Percentiles rank a stretch among this genome's conserved stretches.
Conservation (phyloP, 768 basidiomycete genomes). For the Lyophyllum decastes region DNA sequence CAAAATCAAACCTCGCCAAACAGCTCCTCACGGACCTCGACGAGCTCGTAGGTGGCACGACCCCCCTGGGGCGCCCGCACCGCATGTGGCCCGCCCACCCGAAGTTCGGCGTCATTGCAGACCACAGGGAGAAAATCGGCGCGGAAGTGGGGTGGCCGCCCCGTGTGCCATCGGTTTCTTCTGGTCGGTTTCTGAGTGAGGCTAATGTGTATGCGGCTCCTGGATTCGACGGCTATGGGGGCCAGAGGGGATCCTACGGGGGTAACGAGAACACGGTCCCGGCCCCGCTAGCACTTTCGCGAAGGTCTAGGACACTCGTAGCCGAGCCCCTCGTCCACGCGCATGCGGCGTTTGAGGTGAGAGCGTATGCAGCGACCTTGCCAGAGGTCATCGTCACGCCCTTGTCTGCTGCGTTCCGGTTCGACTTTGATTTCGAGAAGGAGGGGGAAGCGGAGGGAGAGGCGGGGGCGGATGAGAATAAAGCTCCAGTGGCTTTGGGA, state of each 20-base stretch:
- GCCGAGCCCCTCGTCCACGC: not conserved
- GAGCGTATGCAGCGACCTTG: not conserved
- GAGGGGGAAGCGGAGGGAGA: no score
- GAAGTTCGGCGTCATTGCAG: not conserved
- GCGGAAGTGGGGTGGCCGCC: slow-evolving; percentile 1
- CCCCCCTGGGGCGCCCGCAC: not conserved
- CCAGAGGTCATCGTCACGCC: not conserved
- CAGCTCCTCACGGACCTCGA: not conserved
- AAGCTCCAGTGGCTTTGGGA: not conserved
- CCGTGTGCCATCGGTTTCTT: not conserved
- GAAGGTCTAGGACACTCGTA: no score
- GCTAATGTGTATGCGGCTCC: no score
- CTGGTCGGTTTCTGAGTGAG: not conserved
- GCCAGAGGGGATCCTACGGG: no score
- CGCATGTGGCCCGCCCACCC: not conserved
- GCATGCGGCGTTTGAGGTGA: slow-evolving; percentile 6
- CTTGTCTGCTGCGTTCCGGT: not conserved
- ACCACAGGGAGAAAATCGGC: not conserved
- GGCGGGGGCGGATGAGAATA: not conserved
- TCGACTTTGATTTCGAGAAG: not conserved
- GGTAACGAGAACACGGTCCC: not conserved
- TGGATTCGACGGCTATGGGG: no score
- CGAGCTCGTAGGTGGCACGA: not conserved
- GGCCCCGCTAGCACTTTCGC: no score
- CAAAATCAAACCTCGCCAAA: not conserved